Evolutionary conservation across 257 asterid species (phyloP).

Genomic region (Solanum chilense): DNA sequence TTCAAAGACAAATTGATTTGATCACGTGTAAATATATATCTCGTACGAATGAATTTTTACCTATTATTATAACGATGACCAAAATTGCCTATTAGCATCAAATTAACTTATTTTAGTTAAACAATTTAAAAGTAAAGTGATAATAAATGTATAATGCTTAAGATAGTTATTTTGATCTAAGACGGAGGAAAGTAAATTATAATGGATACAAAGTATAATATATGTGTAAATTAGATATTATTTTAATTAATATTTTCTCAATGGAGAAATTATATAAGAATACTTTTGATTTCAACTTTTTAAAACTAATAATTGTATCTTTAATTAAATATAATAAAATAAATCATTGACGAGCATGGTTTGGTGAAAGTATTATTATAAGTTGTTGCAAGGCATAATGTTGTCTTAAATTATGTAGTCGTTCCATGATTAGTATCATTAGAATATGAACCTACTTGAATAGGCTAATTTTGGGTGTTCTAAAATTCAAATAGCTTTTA

Average conservation of each 20-base stretch:
- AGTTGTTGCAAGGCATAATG: background rate
- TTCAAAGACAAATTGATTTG: background rate
- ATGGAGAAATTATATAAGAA: background rate
- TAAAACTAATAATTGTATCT: background rate
- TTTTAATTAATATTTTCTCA: background rate
- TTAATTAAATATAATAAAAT: background rate
- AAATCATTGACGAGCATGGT: background rate
- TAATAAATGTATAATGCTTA: background rate
- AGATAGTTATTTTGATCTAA: background rate
- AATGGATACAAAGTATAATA: too few species aligned
- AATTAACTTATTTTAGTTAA: background rate
- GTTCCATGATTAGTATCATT: background rate
- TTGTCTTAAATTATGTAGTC: background rate
- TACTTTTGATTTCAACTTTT: background rate
- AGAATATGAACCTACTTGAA: background rate
- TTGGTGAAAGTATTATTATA: background rate
- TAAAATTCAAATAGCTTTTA: too few species aligned
- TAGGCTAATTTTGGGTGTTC: too few species aligned
- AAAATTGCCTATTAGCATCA: background rate
- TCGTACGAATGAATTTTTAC: background rate
- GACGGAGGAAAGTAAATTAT: too few species aligned
- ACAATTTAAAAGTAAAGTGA: background rate
- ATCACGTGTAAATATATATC: too few species aligned
- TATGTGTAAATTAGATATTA: background rate
- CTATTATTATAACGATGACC: too few species aligned